Evolutionary conservation across 306 rosid species (phyloP), one percentile per base, ranked within the genome.

Genomic region (Ceratonia siliqua): DNA sequence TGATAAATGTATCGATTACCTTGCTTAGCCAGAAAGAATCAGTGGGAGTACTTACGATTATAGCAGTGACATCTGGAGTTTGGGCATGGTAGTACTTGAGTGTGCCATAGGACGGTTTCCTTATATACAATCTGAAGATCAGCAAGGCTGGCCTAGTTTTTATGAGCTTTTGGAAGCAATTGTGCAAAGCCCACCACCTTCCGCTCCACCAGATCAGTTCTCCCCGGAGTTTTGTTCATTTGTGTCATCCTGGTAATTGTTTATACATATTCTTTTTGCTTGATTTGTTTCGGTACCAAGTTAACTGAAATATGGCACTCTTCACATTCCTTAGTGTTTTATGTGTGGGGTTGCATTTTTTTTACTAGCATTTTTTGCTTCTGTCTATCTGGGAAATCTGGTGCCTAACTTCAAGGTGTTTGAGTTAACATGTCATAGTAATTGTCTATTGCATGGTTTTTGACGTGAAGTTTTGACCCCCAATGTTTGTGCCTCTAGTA

Each of bases 51-150:
- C 96, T 69, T 94, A 94, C 41, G 98, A 92, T 81, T 91, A 87
- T 62, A 95, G 99, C 90, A 79, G 99, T 70, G 99, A 95, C 59
- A 89, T 95, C 41, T 95, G 98, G 99, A 95, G 98, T 78, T 89
- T 95, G 81, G 99, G 98, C 43, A 36, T 95, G 98, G 98, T 95
- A 56, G 90, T 95, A 33, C 99, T 95, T 8, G 98, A 95, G 83
- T 95, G 99, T 85, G 96, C 99, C 72, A 92, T 92, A 18, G 98
- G 99, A 62, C 81, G 96, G 76, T 95, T 95, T 82, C 99, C 99
- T 65, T 95, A 87, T 73, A 83, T 92, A 84, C 89, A 89, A 55
- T 87, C 96, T 14, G 99, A 95, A 84, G 99, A 92, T 84, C 91
- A 92, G 77, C 89, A 95, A 85, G 79, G 75, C 61, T 82, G 93